Conservation (phyloP, 345 rosid species). For the Ceriops zippeliana region DNA sequence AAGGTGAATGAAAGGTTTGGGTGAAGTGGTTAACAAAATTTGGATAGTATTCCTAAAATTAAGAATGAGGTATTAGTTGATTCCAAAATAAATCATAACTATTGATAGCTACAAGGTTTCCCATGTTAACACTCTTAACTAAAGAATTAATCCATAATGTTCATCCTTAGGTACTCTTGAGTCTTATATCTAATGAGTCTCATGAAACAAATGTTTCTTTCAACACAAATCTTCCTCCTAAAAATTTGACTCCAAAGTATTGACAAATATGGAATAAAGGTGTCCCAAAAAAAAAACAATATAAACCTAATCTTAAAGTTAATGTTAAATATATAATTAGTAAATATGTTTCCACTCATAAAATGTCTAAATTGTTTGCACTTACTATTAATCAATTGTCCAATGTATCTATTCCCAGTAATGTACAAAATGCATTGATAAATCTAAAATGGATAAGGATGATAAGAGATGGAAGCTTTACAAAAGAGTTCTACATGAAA, state of each 20-base stretch:
- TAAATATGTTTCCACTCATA: background rate
- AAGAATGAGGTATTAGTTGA: background rate
- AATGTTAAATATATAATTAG: background rate
- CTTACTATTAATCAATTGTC: background rate
- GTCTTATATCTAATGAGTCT: background rate
- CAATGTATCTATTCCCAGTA: background rate
- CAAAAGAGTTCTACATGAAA: background rate
- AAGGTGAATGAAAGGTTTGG: background rate
- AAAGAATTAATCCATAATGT: background rate
- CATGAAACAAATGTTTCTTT: background rate
- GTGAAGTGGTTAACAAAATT: background rate
- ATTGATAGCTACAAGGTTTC: background rate
- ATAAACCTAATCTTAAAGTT: background rate
- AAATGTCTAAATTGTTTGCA: background rate
- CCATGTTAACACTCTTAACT: slow-evolving; percentile 1
- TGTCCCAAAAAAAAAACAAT: background rate
- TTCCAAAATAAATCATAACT: no score
- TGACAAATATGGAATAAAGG: background rate
- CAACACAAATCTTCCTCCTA: background rate
- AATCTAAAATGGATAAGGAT: background rate
- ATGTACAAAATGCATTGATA: background rate
- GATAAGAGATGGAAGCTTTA: background rate
- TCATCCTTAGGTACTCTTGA: background rate
- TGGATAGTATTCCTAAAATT: background rate
- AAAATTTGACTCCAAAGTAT: background rate